Base-by-base conservation (phyloP, 2,329 filamentous ascomycete species). In the Fusarium aywerte region DNA sequence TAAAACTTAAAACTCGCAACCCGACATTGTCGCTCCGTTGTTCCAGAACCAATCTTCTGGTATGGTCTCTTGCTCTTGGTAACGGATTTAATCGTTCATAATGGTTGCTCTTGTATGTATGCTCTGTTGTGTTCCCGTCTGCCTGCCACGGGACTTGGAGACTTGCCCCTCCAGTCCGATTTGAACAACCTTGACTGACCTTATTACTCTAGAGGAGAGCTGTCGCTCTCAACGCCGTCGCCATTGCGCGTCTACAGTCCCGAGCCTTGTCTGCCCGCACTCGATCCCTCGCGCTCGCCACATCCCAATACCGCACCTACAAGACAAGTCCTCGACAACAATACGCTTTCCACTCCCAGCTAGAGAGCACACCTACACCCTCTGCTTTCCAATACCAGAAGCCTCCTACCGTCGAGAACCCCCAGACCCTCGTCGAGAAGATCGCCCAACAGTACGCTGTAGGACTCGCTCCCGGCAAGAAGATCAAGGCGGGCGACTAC, bases 341-440 rank as follows among this genome's bases (percentile, higher is more conserved):
- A 20, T 49, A 71, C 4, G 64, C 59, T 16, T 92, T 92, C 73
- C 87, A 87, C 58, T 85, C 89, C 3, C 86, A 91, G 75, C 82
- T 87, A 56, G 84, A 90, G 60, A 85, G 85, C 65, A 78, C 85
- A 4, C 60, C 73, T 31, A 73, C 79, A 6, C 81, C 87, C 5
- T 80, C 85, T 43, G 82, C 85, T 36, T 78, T 90, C 61, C 83
- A 89, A 54, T 82, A 84, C 76, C 83, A 52, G 80, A 81, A 69
- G 72, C 77, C n/a, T 0, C 54, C 74, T 2, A 31, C 47, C 4
- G 45, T 65, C 5, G 53, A 65, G 33, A 63, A 69, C 1, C 89
- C 3, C 86, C 93, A 97, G 79, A 97, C 92, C 4, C 80, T 97
- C 50, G 96, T 92, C 4, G 94, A 97, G 78, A 97, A 97, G 83